Percentiles rank a stretch among this genome's conserved stretches.
phyloP scores from a whole-genome alignment of 805 yeast species.

The Jamesozyma gamospora region DNA sequence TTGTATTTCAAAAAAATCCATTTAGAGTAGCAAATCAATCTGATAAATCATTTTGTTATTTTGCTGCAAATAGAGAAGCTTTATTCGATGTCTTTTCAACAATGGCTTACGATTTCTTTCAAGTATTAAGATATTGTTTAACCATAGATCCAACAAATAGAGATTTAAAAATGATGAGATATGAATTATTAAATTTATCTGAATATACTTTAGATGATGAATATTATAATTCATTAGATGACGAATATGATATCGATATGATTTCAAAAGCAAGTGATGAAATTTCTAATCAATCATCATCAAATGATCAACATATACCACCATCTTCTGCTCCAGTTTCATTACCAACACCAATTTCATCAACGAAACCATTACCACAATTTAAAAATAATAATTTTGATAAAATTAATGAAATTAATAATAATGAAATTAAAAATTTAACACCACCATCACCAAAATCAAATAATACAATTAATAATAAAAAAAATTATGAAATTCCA shows the following conservation, averaged over 20 bases:
- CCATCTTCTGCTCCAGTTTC: constrained; percentile 27
- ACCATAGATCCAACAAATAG: constrained; percentile 85
- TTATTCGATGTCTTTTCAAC: constrained; percentile 85
- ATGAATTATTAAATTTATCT: constrained; percentile 49
- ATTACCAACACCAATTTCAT: constrained; percentile 23
- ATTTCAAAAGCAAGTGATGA: constrained; percentile 1
- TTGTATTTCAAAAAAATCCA: constrained; percentile 84
- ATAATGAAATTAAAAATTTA: neutral
- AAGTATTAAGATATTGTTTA: constrained; percentile 66
- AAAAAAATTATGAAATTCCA: constrained; percentile 4
- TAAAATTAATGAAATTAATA: neutral
- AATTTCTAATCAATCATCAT: neutral
- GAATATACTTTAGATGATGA: constrained; percentile 83
- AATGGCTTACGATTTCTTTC: constrained; percentile 77
- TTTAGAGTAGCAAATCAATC: constrained; percentile 70
- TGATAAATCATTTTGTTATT: constrained; percentile 76
- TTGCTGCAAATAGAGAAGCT: constrained; percentile 79
- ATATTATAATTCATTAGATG: constrained; percentile 33
- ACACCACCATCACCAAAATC: neutral
- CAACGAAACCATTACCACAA: constrained; percentile 14
- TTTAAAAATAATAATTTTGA: constrained; percentile 6
- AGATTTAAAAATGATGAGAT: constrained; percentile 48
- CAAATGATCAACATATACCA: constrained; percentile 15
- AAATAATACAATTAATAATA: neutral
- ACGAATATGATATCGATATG: constrained; percentile 29